Base-by-base conservation (phyloP, 495 filamentous ascomycete species). In the Parathielavia hyrcaniae region DNA sequence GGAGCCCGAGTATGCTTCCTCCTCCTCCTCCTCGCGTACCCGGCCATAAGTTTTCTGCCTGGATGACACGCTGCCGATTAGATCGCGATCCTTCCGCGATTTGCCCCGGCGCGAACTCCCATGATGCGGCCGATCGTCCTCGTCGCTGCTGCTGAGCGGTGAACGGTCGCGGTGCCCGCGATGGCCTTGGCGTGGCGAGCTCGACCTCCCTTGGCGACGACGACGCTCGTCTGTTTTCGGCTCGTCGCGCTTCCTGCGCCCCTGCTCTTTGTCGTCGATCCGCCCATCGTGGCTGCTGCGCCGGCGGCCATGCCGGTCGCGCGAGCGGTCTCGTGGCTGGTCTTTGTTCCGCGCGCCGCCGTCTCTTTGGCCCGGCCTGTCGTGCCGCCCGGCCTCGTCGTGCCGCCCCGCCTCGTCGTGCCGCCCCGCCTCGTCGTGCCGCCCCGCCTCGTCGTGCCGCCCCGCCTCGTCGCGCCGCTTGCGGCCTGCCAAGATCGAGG, bases 401-500 rank as follows among this genome's bases (percentile, higher is more conserved):
- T 66, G 74, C 34, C 67, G 66, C 47, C n/a, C n/a, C n/a, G n/a
- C n/a, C n/a, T n/a, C n/a, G n/a, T n/a, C n/a, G n/a, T n/a, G n/a
- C 16, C 48, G 49, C 19, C 40, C 50, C n/a, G 58, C 57, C 39
- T 40, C 66, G 11, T 68, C 68, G 59, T 66, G 74, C 34, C 67
- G 66, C 47, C 11, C 30, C 1, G 46, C 1, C 20, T 13, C 3
- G 16, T 39, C 50, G 2, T 48, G 26, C 16, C 48, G 49, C 19
- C 40, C 50, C n/a, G 58, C 57, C 39, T 40, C 66, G 11, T 68
- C 68, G 59, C 66, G 74, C 34, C 67, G 66, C 47, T 73, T 73
- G 20, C 73, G 57, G 12, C 73, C 77, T 17, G 71, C 65, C 7
- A 82, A 62, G 48, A 80, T 78, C 3, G 79, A 75, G 34, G 76